A percentile compares a stretch with the other conserved stretches of the same genome.
Conservation (phyloP, 2,329 filamentous ascomycete species). For the Lachnellula willkommii region DNA sequence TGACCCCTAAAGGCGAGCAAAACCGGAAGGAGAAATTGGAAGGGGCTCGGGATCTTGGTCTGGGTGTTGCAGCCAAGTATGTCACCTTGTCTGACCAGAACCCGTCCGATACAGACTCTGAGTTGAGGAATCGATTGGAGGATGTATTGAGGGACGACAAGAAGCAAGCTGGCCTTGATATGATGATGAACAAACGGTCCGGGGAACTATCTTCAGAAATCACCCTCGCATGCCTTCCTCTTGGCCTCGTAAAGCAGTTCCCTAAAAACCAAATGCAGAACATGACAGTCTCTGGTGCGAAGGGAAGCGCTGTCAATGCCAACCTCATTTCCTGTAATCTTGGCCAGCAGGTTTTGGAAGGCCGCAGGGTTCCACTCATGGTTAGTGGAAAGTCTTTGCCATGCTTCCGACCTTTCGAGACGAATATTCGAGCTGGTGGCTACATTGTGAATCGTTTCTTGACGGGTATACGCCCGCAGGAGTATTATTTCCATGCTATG, state of each 20-base stretch:
- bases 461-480: constrained; percentile 93
- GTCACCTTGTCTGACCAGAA: constrained; percentile 70
- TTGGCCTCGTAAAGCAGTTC: constrained; percentile 82
- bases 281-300: constrained; percentile 96
- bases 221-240: constrained; percentile 73
- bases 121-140: constrained; percentile 74
- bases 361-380: constrained; percentile 91
- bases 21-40: constrained; percentile 63
- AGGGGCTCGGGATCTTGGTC: constrained; percentile 63
- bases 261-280: constrained; percentile 98
- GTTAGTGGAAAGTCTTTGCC: constrained; percentile 94
- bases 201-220: constrained; percentile 69
- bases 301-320: constrained; percentile 88
- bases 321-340: constrained; percentile 97
- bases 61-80: constrained; percentile 78
- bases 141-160: constrained; percentile 84
- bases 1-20: constrained; percentile 74
- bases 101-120: constrained; percentile 57
- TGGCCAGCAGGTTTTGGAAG: constrained; percentile 93
- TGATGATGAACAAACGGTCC: constrained; percentile 70
- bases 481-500: constrained; percentile 99
- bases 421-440: constrained; percentile 80
- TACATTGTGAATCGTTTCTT: constrained; percentile 96
- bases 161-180: constrained; percentile 87
- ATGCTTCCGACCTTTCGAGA: constrained; percentile 89